phyloP scores from a whole-genome alignment of 2,329 filamentous ascomycete genomes.

The Cercospora sp. region DNA sequence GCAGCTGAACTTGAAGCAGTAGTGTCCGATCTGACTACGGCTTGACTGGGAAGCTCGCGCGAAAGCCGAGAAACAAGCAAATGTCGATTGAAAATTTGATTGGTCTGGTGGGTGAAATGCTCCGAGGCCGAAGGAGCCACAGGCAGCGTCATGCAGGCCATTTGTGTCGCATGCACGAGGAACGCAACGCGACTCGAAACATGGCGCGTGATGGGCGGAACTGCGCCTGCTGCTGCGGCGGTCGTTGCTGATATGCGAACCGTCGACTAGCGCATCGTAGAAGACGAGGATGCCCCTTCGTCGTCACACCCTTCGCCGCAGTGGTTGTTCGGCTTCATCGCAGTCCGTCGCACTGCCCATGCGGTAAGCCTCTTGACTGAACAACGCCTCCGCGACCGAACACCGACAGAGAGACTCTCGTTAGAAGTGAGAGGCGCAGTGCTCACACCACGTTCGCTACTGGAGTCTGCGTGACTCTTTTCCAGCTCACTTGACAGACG shows the following conservation, averaged over 20 bases:
- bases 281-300: background rate
- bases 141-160: background rate
- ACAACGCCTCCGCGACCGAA: background rate
- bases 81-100: background rate
- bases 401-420: background rate
- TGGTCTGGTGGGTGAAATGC: background rate
- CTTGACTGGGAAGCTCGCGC: background rate
- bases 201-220: background rate
- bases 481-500: background rate
- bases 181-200: background rate
- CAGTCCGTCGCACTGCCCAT: background rate
- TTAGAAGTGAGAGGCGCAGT: background rate
- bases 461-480: background rate
- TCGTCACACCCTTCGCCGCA: background rate
- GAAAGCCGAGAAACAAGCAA: background rate
- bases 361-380: background rate
- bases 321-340: background rate
- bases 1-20: slow-evolving; percentile 1
- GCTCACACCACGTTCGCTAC: background rate
- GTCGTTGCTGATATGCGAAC: background rate
- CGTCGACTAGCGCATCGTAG: background rate
- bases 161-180: background rate
- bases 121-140: background rate
- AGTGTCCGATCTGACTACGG: background rate
- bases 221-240: background rate